These are phyloP conservation scores for Candida qinlingensis DNA, from an alignment of 805 yeast genomes.

Conservation along the genomic window DNA sequence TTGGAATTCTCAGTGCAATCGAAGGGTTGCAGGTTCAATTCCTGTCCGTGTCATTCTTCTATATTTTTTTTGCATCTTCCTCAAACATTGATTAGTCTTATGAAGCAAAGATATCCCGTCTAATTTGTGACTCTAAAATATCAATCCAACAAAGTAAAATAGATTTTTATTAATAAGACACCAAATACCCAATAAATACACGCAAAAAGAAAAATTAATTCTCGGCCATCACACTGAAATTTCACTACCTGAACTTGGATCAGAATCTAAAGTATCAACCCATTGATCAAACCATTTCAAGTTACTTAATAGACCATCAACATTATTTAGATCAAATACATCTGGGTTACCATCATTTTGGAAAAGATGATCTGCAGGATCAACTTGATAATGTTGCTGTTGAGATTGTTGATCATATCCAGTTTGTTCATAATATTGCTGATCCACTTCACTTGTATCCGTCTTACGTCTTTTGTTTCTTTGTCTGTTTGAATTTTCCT, in stretches of 20 bases:
- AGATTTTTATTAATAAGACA: no score
- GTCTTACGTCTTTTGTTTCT: not conserved
- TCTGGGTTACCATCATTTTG: constrained; percentile 4
- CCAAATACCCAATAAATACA: no score
- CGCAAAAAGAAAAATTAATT: no score
- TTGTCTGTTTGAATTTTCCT: not conserved
- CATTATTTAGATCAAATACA: constrained; percentile 7
- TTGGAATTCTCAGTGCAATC: constrained; percentile 41
- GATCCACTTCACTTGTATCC: not conserved
- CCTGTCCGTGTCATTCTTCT: constrained; percentile 67
- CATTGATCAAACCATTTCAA: constrained; percentile 55
- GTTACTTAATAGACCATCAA: constrained; percentile 35
- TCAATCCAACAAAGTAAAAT: no score
- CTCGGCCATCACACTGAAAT: no score
- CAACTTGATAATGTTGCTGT: not conserved
- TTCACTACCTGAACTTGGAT: not conserved
- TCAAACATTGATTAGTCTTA: no score
- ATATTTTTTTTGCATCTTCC: constrained; percentile 18
- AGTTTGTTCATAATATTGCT: no score
- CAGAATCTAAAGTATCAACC: constrained; percentile 17
- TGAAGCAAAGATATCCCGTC: no score
- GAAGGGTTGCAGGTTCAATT: constrained; percentile 82
- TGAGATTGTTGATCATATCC: not conserved
- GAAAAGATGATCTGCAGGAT: not conserved
- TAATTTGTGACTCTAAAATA: no score